A percentile compares a stretch with the other conserved stretches of the same genome.
These are phyloP conservation scores for Aspergillus luchuensis DNA, from an alignment of 2,329 filamentous ascomycete species.

Conservation along the genomic window DNA sequence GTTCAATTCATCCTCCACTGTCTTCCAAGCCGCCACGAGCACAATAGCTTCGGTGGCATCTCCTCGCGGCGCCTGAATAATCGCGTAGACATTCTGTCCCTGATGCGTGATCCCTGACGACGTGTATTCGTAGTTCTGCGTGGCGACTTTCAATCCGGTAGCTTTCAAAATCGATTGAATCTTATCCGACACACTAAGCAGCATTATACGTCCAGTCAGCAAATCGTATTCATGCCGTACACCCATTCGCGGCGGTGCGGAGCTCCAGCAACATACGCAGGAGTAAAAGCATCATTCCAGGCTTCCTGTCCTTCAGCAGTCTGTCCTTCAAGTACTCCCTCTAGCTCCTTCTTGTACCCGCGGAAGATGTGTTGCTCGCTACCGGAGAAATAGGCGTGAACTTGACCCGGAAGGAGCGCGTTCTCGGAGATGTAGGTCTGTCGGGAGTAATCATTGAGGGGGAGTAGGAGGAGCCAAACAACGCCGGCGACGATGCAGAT, in stretches of 20 bases:
- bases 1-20: slow-evolving; percentile 76
- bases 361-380: slow-evolving; percentile 94
- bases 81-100: slow-evolving; percentile 90
- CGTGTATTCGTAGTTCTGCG: slow-evolving; percentile 83
- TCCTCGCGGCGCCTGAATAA: slow-evolving; percentile 88
- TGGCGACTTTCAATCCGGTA: slow-evolving; percentile 81
- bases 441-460: slow-evolving; percentile 86
- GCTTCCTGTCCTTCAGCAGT: slow-evolving; percentile 13
- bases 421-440: slow-evolving; percentile 97
- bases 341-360: slow-evolving; percentile 83
- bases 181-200: slow-evolving; percentile 61
- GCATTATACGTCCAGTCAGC: slow-evolving; percentile 20
- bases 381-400: slow-evolving; percentile 95
- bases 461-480: slow-evolving; percentile 85
- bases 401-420: slow-evolving; percentile 89
- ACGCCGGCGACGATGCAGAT: slow-evolving; percentile 83
- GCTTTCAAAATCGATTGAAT: slow-evolving; percentile 75
- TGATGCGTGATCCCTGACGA: slow-evolving; percentile 72
- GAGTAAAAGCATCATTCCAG: slow-evolving; percentile 27
- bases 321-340: slow-evolving; percentile 45
- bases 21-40: slow-evolving; percentile 84
- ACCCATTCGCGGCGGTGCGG: background rate
- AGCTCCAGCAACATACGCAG: slow-evolving; percentile 28
- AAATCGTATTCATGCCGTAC: background rate
- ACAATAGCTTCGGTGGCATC: slow-evolving; percentile 98